Percentiles rank a stretch among this genome's conserved stretches.
phyloP scores from a whole-genome alignment of 345 rosid species.

The Rhodomyrtus tomentosa region DNA sequence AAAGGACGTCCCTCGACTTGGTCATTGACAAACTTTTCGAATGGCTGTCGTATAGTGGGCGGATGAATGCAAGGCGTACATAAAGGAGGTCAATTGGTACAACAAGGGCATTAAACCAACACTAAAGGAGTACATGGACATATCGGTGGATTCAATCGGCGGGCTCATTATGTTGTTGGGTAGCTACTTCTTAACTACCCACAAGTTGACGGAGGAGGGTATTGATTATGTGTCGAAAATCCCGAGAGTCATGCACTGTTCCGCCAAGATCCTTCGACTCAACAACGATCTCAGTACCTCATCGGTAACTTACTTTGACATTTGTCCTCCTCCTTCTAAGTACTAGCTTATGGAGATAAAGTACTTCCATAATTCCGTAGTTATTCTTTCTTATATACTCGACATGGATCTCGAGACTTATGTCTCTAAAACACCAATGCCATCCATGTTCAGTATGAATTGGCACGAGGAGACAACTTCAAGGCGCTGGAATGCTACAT shows the following conservation, averaged over 20 bases:
- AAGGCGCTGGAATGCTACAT: constrained; percentile 7
- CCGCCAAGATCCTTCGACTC: constrained; percentile 1
- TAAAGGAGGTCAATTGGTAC: constrained; percentile 7
- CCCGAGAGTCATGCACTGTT: not conserved
- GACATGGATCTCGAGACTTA: not conserved
- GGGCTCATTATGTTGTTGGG: not conserved
- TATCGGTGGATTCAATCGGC: not conserved
- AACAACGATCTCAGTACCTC: constrained; percentile 8
- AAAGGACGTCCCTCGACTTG: not conserved
- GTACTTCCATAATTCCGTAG: not conserved
- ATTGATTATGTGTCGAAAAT: not conserved
- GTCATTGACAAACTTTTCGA: not conserved
- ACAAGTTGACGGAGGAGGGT: not conserved
- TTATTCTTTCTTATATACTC: not conserved
- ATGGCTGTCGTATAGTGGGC: not conserved
- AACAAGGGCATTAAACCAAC: constrained; percentile 2
- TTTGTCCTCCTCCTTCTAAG: not conserved
- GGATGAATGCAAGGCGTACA: not conserved
- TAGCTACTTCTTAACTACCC: not conserved
- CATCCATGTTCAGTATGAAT: not conserved
- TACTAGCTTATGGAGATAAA: not conserved
- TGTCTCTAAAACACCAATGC: not conserved
- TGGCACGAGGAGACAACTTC: constrained; percentile 4
- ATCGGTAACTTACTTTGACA: not conserved
- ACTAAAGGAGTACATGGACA: constrained; percentile 2